phyloP scores from a whole-genome alignment of 768 basidiomycete genomes.

The Hortiboletus flavorubellus region DNA sequence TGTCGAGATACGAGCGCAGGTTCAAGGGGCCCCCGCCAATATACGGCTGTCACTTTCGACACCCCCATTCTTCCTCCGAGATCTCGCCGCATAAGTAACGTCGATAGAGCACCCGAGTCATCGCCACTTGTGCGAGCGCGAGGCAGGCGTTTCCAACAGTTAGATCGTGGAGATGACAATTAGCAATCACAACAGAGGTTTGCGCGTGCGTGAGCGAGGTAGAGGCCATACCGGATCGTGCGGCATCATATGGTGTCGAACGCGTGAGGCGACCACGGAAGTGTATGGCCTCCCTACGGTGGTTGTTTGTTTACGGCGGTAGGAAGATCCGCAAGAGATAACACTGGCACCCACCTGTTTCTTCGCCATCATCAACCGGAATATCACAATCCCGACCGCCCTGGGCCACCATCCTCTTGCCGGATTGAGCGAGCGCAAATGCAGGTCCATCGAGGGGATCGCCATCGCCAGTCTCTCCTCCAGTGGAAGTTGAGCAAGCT shows the following conservation, averaged over 20 bases:
- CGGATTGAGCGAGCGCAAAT: constrained; percentile 23
- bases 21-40: too few relatives aligned
- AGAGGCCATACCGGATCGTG: constrained; percentile 29
- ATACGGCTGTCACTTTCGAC: neutral
- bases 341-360: too few relatives aligned
- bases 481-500: constrained; percentile 8
- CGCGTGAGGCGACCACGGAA: constrained; percentile 43
- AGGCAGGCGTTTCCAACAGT: constrained; percentile 33
- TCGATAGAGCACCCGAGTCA: constrained; percentile 48
- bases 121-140: constrained; percentile 49
- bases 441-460: constrained; percentile 36
- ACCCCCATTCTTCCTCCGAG: constrained; percentile 48
- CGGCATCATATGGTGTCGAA: constrained; percentile 35
- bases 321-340: neutral
- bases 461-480: constrained; percentile 33
- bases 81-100: constrained; percentile 47
- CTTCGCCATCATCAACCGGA: too few relatives aligned
- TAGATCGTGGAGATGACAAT: constrained; percentile 41
- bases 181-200: constrained; percentile 32
- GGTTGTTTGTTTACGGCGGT: neutral
- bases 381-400: too few relatives aligned
- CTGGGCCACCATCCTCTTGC: too few relatives aligned
- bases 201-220: constrained; percentile 28
- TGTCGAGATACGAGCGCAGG: too few relatives aligned
- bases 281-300: constrained; percentile 52